phyloP scores from a whole-genome alignment of 495 filamentous ascomycete species.

The Tuber indicum region DNA sequence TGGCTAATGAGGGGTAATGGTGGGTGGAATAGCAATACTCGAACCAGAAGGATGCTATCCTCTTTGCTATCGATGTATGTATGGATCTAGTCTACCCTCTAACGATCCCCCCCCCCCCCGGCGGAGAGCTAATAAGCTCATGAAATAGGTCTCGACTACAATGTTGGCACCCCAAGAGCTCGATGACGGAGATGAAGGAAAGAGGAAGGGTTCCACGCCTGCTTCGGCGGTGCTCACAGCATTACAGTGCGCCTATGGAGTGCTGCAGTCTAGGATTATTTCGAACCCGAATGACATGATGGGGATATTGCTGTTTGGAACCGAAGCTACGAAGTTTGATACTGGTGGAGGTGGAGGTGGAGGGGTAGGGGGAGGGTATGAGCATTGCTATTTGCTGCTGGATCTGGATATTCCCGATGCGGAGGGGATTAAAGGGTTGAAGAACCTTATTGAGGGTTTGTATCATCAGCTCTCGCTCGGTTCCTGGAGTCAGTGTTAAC shows the following conservation, averaged over 20 bases:
- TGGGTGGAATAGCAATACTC: constrained; percentile 63
- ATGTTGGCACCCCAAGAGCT: constrained; percentile 66
- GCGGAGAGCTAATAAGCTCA: background rate
- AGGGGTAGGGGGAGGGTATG: constrained; percentile 59
- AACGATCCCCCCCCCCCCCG: background rate
- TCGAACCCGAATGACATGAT: constrained; percentile 97
- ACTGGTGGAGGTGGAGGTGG: constrained; percentile 60
- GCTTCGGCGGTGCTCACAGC: constrained; percentile 57
- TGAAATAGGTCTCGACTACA: constrained; percentile 59
- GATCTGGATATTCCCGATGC: constrained; percentile 85
- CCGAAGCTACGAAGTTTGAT: constrained; percentile 74
- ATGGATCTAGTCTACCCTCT: background rate
- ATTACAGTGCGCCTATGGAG: constrained; percentile 84
- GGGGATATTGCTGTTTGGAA: constrained; percentile 90
- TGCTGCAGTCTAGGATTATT: constrained; percentile 98
- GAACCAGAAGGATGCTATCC: constrained; percentile 86
- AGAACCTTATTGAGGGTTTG: constrained; percentile 58
- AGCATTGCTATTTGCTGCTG: constrained; percentile 85
- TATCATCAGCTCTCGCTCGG: background rate
- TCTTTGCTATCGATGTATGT: constrained; percentile 82
- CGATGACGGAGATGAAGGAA: constrained; percentile 39
- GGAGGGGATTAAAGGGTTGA: constrained; percentile 73
- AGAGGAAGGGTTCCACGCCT: constrained; percentile 54
- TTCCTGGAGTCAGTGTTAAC: background rate
- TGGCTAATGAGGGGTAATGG: background rate